Percentiles rank a stretch among this genome's conserved stretches.
Evolutionary conservation across 768 basidiomycete species (phyloP).

Genomic region (Suillus spraguei): DNA sequence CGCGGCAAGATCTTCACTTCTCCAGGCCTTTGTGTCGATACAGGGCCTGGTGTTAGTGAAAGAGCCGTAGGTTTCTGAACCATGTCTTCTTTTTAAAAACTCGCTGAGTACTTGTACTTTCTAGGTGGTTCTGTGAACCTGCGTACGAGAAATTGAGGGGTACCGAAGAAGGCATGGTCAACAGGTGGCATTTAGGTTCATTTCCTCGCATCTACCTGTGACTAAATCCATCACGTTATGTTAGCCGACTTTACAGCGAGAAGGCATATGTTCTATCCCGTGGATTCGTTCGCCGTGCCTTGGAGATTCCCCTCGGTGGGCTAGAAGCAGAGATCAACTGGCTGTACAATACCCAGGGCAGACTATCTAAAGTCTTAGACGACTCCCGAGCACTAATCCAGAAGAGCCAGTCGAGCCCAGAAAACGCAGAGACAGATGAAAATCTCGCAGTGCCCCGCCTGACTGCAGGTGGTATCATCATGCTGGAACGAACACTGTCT

Average conservation of each 20-base stretch:
- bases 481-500: slow-evolving; percentile 70
- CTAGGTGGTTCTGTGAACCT: slow-evolving; percentile 89
- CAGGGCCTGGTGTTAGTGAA: slow-evolving; percentile 93
- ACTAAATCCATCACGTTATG: slow-evolving; percentile 11
- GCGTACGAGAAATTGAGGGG: slow-evolving; percentile 92
- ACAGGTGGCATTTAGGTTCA: slow-evolving; percentile 52
- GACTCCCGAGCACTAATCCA: slow-evolving; percentile 66
- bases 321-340: slow-evolving; percentile 73
- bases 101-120: slow-evolving; percentile 12
- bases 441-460: slow-evolving; percentile 72
- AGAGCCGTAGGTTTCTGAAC: slow-evolving; percentile 68
- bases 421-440: slow-evolving; percentile 27
- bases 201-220: background rate
- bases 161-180: slow-evolving; percentile 87
- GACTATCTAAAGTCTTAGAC: slow-evolving; percentile 67
- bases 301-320: slow-evolving; percentile 74
- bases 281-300: slow-evolving; percentile 86
- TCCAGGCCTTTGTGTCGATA: slow-evolving; percentile 93
- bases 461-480: slow-evolving; percentile 78
- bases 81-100: slow-evolving; percentile 6
- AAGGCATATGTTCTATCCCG: slow-evolving; percentile 91
- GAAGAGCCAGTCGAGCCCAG: slow-evolving; percentile 55
- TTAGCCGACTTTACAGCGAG: slow-evolving; percentile 90
- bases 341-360: slow-evolving; percentile 67
- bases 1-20: slow-evolving; percentile 77